Evolutionary conservation across 768 basidiomycete genomes (phyloP), one percentile per base, ranked within the genome.

Genomic region (Phallus indusiatus): DNA sequence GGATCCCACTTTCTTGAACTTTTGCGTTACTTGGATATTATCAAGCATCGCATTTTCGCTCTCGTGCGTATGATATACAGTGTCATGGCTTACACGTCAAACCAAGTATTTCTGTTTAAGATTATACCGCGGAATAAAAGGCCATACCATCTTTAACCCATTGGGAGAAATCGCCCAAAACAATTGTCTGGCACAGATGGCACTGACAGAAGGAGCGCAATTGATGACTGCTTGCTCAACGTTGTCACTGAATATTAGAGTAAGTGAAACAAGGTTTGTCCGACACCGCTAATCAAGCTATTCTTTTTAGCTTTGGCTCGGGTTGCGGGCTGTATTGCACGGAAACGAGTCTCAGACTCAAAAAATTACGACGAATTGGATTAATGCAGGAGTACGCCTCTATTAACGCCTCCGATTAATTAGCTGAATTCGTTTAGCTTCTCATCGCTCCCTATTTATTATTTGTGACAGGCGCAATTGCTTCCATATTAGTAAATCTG

Each of bases 21-120:
- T 83, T 61, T 83, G 80, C 58, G 54, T 78, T n/a, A 73, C 77
- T 50, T 81, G 81, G 80, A 74, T 78, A 11, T 63, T 83, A 42
- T 82, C 77, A 63, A 83, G 82, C 5, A 65, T 83, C 59, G 70
- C 74, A 34, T 79, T 76, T 64, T 77, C 73, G 63, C 60, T 84
- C 20, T 64, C 75, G 83, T 83, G 61, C 69, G 83, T 70, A 8
- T 34, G 28, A 28, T 28, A 28, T n/a, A n/a, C n/a, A n/a, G n/a
- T 28, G 47, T 42, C 42, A 42, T 42, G 4, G 4, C 1, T 28
- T 28, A 28, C 28, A 7, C 28, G 28, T 7, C 21, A n/a, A 16
- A 2, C 22, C 17, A 3, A 14, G 16, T 22, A n/a, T 35, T 8
- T 16, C 48, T 24, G 7, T 5, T 42, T 21, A 37, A 66, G 63